These are phyloP conservation scores for Coemansia sp. DNA, from an alignment of 192 early-diverging fungal species.

Conservation along the genomic window DNA sequence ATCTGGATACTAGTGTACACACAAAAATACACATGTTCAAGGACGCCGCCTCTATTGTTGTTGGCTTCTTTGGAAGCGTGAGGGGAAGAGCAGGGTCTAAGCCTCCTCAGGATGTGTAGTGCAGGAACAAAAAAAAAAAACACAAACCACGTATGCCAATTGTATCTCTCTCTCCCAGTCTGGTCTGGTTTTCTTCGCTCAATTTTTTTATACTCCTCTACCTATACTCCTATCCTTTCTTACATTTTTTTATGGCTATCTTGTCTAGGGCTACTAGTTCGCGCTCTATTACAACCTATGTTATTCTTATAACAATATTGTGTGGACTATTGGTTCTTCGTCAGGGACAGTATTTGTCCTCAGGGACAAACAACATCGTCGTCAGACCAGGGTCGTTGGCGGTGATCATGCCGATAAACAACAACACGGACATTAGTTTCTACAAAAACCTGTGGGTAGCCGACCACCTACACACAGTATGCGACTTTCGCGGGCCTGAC, in stretches of 20 bases:
- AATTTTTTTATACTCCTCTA: neutral
- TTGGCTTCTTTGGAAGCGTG: too few species aligned
- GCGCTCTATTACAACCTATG: neutral
- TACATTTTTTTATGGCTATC: neutral
- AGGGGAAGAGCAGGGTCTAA: too few species aligned
- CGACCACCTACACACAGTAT: slow-evolving; percentile 29
- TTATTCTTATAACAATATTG: neutral
- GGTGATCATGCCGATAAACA: slow-evolving; percentile 27
- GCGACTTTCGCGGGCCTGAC: slow-evolving; percentile 22
- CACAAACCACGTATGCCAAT: too few species aligned
- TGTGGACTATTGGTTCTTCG: neutral
- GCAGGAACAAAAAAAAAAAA: too few species aligned
- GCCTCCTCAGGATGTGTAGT: too few species aligned
- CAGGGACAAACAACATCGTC: neutral
- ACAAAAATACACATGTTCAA: too few species aligned
- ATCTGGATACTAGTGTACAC: too few species aligned
- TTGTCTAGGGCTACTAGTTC: neutral
- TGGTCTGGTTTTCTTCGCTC: neutral
- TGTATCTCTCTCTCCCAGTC: neutral
- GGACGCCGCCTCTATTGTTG: too few species aligned
- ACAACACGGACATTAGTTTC: slow-evolving; percentile 30
- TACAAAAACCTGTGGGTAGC: slow-evolving; percentile 35
- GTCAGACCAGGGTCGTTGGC: slow-evolving; percentile 2
- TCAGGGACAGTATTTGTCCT: neutral
- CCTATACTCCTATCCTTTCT: neutral